A percentile compares a stretch with the other conserved stretches of the same genome.
These are phyloP conservation scores for Colletotrichum horii DNA, from an alignment of 2,329 filamentous ascomycete genomes.

Conservation along the genomic window DNA sequence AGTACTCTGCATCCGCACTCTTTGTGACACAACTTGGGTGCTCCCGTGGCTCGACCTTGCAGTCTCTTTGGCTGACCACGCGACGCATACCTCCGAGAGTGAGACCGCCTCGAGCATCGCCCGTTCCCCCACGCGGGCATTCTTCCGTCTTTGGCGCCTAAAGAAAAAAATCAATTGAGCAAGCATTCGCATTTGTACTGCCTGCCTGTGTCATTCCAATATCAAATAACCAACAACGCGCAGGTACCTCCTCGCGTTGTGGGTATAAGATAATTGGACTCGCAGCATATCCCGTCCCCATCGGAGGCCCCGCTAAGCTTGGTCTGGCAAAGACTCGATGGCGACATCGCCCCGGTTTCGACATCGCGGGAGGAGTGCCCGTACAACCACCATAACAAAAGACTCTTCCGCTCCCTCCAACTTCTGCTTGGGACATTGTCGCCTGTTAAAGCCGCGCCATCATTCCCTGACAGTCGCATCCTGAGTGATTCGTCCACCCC, in stretches of 20 bases:
- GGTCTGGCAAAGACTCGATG: constrained; percentile 26
- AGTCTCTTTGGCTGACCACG: not conserved
- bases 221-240: not conserved
- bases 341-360: constrained; percentile 29
- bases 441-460: constrained; percentile 1
- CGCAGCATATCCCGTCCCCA: constrained; percentile 3
- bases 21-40: not conserved
- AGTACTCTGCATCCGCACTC: not conserved
- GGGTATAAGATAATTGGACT: constrained; percentile 12
- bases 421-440: not conserved
- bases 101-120: not conserved
- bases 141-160: not conserved
- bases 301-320: constrained; percentile 21
- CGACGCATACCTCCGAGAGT: not conserved
- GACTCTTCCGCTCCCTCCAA: not conserved
- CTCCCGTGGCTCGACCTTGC: not conserved
- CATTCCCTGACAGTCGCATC: not conserved
- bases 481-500: not conserved
- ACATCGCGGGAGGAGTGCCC: constrained; percentile 13
- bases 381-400: constrained; percentile 6
- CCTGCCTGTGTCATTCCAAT: not conserved
- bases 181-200: not conserved
- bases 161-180: not conserved
- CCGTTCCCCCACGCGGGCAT: not conserved
- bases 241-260: not conserved